Evolutionary conservation across 345 rosid genomes (phyloP).

Genomic region (Eucalyptus viminalis): DNA sequence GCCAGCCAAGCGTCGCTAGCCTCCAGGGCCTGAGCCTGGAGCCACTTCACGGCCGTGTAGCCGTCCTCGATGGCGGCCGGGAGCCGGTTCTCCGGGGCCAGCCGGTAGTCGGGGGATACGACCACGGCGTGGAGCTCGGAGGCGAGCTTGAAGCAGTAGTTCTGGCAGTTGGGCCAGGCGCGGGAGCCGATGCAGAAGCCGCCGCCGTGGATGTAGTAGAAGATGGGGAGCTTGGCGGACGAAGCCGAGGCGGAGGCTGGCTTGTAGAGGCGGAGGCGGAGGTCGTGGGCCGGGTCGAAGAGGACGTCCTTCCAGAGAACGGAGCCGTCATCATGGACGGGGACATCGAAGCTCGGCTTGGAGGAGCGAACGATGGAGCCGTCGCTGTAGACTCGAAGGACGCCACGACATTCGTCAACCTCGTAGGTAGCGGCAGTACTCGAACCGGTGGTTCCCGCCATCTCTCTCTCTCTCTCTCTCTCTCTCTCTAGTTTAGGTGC

Average conservation of each 20-base stretch:
- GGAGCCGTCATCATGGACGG: conserved; percentile 40
- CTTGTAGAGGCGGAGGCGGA: conserved; percentile 38
- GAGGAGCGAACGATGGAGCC: conserved; percentile 51
- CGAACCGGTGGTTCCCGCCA: neutral
- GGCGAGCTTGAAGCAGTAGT: conserved; percentile 37
- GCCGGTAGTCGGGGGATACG: conserved; percentile 37
- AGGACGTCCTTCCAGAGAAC: conserved; percentile 41
- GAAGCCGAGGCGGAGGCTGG: conserved; percentile 8
- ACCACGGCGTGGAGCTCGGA: conserved; percentile 31
- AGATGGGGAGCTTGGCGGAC: conserved; percentile 17
- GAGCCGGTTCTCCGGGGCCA: conserved; percentile 50
- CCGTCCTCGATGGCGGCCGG: conserved; percentile 51
- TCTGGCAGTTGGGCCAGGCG: conserved; percentile 46
- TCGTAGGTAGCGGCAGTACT: conserved; percentile 8
- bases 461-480: neutral
- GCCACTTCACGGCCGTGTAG: conserved; percentile 35
- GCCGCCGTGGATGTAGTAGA: conserved; percentile 53
- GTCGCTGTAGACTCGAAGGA: conserved; percentile 44
- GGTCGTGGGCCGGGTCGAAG: conserved; percentile 19
- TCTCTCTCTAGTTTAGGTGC: neutral
- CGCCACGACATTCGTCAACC: conserved; percentile 56
- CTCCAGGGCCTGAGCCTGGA: conserved; percentile 26
- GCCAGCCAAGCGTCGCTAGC: conserved; percentile 26
- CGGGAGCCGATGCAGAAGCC: conserved; percentile 60
- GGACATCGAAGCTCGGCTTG: conserved; percentile 33